Conservation (phyloP, 1,284 basidiomycete species). For the Taiwanofungus camphoratus region DNA sequence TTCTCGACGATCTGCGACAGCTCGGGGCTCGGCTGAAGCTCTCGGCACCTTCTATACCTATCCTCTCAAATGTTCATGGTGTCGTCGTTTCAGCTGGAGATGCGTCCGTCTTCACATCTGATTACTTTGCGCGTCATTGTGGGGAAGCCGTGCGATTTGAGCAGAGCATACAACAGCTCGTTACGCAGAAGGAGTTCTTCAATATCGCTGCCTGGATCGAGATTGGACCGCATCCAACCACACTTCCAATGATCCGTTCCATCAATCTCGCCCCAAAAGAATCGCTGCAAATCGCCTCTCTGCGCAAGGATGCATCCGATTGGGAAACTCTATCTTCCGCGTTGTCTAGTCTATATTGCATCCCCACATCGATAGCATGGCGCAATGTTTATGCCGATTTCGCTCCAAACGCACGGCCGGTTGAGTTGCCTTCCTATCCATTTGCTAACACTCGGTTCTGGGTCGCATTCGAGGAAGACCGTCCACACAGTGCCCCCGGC, state of each 20-base stretch:
- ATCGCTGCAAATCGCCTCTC: slow-evolving; percentile 39
- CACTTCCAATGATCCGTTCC: slow-evolving; percentile 45
- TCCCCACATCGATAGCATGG: slow-evolving; percentile 43
- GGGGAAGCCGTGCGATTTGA: slow-evolving; percentile 54
- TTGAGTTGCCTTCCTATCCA: slow-evolving; percentile 57
- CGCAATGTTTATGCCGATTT: slow-evolving; percentile 46
- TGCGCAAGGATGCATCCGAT: slow-evolving; percentile 39
- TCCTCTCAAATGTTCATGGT: slow-evolving; percentile 57
- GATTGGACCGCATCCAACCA: slow-evolving; percentile 55
- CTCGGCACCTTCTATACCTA: slow-evolving; percentile 44
- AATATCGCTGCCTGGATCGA: slow-evolving; percentile 53
- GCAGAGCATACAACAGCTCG: slow-evolving; percentile 38
- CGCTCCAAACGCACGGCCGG: slow-evolving; percentile 30
- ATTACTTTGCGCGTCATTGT: slow-evolving; percentile 58
- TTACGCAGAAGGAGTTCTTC: slow-evolving; percentile 24
- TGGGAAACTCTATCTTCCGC: slow-evolving; percentile 40
- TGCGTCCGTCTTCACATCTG: slow-evolving; percentile 36
- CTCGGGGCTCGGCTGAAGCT: slow-evolving; percentile 35
- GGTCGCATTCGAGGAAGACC: slow-evolving; percentile 40
- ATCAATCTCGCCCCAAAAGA: slow-evolving; percentile 17
- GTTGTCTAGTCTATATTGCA: slow-evolving; percentile 44
- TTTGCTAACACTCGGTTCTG: slow-evolving; percentile 53
- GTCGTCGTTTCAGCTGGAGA: slow-evolving; percentile 49
- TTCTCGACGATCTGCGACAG: slow-evolving; percentile 41
- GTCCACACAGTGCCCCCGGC: neutral